Evolutionary conservation across 805 yeast species (phyloP).

Genomic region (Candida incommunis): DNA sequence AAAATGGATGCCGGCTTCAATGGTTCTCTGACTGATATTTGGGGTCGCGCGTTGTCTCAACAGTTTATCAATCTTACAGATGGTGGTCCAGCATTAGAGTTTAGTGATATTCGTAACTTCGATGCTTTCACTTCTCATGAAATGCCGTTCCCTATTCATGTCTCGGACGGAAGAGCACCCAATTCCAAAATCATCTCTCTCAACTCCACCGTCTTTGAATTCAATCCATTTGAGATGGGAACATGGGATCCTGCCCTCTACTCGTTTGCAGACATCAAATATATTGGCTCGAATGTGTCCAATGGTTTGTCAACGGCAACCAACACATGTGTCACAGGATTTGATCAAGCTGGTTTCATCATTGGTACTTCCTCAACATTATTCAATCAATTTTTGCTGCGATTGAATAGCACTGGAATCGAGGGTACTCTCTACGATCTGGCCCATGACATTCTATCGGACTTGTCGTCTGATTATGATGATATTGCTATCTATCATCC

Average conservation of each 20-base stretch:
- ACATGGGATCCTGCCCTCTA: constrained; percentile 73
- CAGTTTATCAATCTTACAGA: constrained; percentile 52
- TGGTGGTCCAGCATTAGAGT: constrained; percentile 51
- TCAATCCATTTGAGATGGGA: constrained; percentile 58
- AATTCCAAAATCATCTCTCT: constrained; percentile 37
- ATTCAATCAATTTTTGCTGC: constrained; percentile 53
- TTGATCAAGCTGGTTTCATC: constrained; percentile 69
- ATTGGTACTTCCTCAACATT: constrained; percentile 75
- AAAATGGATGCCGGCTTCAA: constrained; percentile 56
- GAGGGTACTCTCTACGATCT: constrained; percentile 32
- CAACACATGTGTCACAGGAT: constrained; percentile 46
- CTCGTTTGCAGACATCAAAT: constrained; percentile 51
- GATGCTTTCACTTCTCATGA: constrained; percentile 45
- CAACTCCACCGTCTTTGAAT: constrained; percentile 48
- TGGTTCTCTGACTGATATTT: constrained; percentile 56
- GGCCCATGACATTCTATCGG: constrained; percentile 28
- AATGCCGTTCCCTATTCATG: constrained; percentile 63
- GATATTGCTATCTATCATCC: constrained; percentile 62
- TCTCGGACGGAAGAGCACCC: constrained; percentile 30
- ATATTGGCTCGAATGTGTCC: constrained; percentile 49
- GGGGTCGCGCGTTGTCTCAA: constrained; percentile 68
- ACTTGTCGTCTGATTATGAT: constrained; percentile 30
- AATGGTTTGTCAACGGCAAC: constrained; percentile 40
- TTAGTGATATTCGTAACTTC: constrained; percentile 42
- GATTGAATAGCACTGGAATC: constrained; percentile 37